Base-by-base conservation (phyloP, 1,139 yeast genomes). In the Saccharomyces hybrid region DNA sequence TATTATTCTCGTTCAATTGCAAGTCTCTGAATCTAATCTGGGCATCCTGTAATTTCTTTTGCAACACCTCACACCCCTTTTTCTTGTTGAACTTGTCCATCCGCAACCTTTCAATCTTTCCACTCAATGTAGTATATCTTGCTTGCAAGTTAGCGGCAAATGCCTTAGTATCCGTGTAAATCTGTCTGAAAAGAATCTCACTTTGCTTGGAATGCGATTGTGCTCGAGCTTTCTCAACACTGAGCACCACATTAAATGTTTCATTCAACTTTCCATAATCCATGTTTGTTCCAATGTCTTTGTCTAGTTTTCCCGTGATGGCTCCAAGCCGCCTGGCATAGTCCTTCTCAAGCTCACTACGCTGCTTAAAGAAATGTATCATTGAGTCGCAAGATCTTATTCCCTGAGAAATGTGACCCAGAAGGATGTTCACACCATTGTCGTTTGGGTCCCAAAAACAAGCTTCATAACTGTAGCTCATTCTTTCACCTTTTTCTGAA, bases 21-120 rank as follows among this genome's bases (percentile, higher is more conserved):
- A 63, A 57, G 53, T 67, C 70, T 46, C 71, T 60, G 9, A 63
- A 58, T 32, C 60, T 60, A 9, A 56, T 52, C 31, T 57, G 58
- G 0, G 69, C 67, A 13, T 66, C 62, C 29, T 63, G 60, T 27
- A 69, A 50, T 44, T 66, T 63, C 34, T 62, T 62, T 6, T 57
- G 50, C 46, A 69, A 49, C 9, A 63, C 64, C 34, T 64, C 64
- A 47, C 67, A 64, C 19, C 67, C 66, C 55, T 64, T 67, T 50
- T 59, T 58, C 55, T 68, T 68, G 41, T 65, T 65, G 31, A 57
- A 60, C 49, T 68, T 68, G 53, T 67, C 70, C 34, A 58, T 49
- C 50, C 69, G 58, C 46, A 68, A 50, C 42, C 60, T 79, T 65
- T 90, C 97, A 57, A 82, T 81, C 25, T 96, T 96, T 76, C 91